Evolutionary conservation across 495 filamentous ascomycete genomes (phyloP).

Genomic region (Aspergillus avenaceus): DNA sequence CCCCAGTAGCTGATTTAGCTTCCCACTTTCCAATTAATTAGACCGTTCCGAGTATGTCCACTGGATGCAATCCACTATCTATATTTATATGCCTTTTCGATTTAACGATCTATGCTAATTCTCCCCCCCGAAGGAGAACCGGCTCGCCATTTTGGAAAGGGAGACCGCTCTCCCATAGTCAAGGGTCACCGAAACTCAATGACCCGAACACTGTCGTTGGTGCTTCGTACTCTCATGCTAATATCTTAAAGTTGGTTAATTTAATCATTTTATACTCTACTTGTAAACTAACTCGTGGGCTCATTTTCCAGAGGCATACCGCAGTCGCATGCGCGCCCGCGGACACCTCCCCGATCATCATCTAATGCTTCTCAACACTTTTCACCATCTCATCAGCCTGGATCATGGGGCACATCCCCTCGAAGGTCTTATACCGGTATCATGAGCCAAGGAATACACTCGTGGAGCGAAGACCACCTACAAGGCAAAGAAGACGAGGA

Average conservation of each 20-base stretch:
- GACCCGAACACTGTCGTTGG: constrained; percentile 82
- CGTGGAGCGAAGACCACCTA: constrained; percentile 67
- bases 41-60: constrained; percentile 51
- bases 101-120: constrained; percentile 20
- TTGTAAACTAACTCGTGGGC: constrained; percentile 19
- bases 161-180: constrained; percentile 38
- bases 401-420: constrained; percentile 54
- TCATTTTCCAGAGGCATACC: constrained; percentile 44
- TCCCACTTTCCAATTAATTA: constrained; percentile 16
- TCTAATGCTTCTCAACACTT: constrained; percentile 33
- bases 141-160: constrained; percentile 89
- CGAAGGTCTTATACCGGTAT: constrained; percentile 71
- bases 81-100: neutral
- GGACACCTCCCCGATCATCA: constrained; percentile 56
- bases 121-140: constrained; percentile 50
- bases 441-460: constrained; percentile 67
- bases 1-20: constrained; percentile 27
- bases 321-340: constrained; percentile 50
- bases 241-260: constrained; percentile 78
- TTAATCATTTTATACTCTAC: neutral
- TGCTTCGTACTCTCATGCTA: constrained; percentile 93
- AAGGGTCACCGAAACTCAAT: constrained; percentile 45
- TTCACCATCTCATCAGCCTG: constrained; percentile 52
- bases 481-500: constrained; percentile 14
- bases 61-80: neutral